A percentile compares a stretch with the other conserved stretches of the same genome.
Evolutionary conservation across 108 stramenopile genomes (phyloP).

Genomic region (Parmales sp.): DNA sequence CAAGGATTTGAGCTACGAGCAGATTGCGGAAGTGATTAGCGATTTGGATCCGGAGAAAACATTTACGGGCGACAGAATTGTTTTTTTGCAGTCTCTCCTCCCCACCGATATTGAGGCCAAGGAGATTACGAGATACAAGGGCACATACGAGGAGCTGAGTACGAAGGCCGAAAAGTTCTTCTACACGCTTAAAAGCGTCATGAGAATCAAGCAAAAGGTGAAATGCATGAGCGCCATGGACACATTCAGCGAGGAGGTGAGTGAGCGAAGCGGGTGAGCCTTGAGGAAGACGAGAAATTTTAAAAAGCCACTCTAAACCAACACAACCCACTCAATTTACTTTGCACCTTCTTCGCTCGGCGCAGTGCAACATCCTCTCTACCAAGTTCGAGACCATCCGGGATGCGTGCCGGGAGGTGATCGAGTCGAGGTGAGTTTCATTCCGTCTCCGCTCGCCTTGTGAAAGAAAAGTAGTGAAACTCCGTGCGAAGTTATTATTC

Average conservation of each 20-base stretch:
- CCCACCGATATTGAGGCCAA: conserved; percentile 56
- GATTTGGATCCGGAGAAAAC: conserved; percentile 58
- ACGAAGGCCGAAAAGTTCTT: conserved; percentile 71
- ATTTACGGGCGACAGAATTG: conserved; percentile 61
- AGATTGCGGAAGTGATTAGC: conserved; percentile 58
- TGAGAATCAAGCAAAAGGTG: conserved; percentile 63
- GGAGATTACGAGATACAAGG: conserved; percentile 52
- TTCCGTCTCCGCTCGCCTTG: too few relatives aligned
- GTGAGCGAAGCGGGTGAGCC: too few relatives aligned
- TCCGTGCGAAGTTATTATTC: too few relatives aligned
- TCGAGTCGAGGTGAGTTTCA: too few relatives aligned
- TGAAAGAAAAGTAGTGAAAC: too few relatives aligned
- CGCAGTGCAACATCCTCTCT: too few relatives aligned
- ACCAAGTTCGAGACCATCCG: too few relatives aligned
- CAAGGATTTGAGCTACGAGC: conserved; percentile 55
- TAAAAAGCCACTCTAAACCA: too few relatives aligned
- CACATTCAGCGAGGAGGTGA: conserved; percentile 48
- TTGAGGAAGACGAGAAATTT: too few relatives aligned
- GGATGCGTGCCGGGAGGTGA: too few relatives aligned
- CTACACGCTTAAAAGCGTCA: conserved; percentile 46
- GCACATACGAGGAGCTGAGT: conserved; percentile 44
- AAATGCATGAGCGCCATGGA: conserved; percentile 62
- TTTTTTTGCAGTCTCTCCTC: conserved; percentile 62
- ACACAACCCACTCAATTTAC: too few relatives aligned
- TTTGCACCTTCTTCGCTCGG: too few relatives aligned